These are phyloP conservation scores for Colletotrichum sp. DNA, from an alignment of 2,329 filamentous ascomycete species.

Conservation along the genomic window DNA sequence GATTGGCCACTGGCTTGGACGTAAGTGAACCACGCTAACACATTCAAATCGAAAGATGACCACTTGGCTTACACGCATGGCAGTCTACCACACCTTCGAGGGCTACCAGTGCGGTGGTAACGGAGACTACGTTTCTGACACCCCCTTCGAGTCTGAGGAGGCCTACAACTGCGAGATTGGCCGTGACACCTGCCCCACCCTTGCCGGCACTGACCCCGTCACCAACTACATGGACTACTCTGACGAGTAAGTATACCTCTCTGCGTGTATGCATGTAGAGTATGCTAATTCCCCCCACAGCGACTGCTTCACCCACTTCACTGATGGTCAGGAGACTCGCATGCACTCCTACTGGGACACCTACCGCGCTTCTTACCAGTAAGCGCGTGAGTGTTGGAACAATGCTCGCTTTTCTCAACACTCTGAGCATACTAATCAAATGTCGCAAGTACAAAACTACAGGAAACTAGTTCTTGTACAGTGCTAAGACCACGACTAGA, in stretches of 20 bases:
- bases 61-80: background rate
- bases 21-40: background rate
- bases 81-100: constrained; percentile 52
- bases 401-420: background rate
- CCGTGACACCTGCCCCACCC: constrained; percentile 39
- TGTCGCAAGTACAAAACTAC: background rate
- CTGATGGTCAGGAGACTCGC: constrained; percentile 41
- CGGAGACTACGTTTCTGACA: constrained; percentile 47
- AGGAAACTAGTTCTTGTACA: background rate
- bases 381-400: background rate
- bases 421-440: background rate
- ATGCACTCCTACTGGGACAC: constrained; percentile 33
- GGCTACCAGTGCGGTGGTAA: constrained; percentile 38
- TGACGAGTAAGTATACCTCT: constrained; percentile 38
- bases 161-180: constrained; percentile 39
- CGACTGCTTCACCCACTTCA: constrained; percentile 51
- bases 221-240: constrained; percentile 47
- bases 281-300: constrained; percentile 22
- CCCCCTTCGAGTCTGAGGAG: constrained; percentile 39
- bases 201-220: constrained; percentile 38
- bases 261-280: background rate
- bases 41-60: background rate
- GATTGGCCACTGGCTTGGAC: constrained; percentile 54
- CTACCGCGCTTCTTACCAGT: constrained; percentile 29
- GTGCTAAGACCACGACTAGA: background rate